Evolutionary conservation across 768 basidiomycete genomes (phyloP).

Genomic region (Hydnomerulius pinastri): DNA sequence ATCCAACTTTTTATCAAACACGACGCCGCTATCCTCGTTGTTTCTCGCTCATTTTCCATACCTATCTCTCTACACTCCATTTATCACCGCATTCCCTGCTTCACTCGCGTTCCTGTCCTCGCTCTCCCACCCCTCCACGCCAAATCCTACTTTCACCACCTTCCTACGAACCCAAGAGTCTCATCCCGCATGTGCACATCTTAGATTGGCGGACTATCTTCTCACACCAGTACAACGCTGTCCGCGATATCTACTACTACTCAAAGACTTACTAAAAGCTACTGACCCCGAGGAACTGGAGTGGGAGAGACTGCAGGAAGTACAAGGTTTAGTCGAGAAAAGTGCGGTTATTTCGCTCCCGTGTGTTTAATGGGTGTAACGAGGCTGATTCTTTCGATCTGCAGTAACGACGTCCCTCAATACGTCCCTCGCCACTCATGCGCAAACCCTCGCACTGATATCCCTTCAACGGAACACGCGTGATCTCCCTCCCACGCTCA

Average conservation of each 20-base stretch:
- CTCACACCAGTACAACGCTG: slow-evolving; percentile 87
- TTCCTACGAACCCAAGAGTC: slow-evolving; percentile 69
- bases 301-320: slow-evolving; percentile 57
- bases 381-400: slow-evolving; percentile 10
- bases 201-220: slow-evolving; percentile 83
- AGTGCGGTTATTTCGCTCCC: slow-evolving; percentile 45
- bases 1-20: slow-evolving; percentile 21
- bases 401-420: slow-evolving; percentile 79
- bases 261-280: slow-evolving; percentile 77
- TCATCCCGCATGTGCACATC: slow-evolving; percentile 68
- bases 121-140: slow-evolving; percentile 48
- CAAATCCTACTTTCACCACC: slow-evolving; percentile 50
- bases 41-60: slow-evolving; percentile 86
- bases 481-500: slow-evolving; percentile 74
- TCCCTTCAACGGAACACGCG: slow-evolving; percentile 78
- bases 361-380: neutral
- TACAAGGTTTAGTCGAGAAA: slow-evolving; percentile 69
- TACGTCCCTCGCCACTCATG: slow-evolving; percentile 75
- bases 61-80: slow-evolving; percentile 83
- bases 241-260: slow-evolving; percentile 80
- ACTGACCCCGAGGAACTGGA: slow-evolving; percentile 71
- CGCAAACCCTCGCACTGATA: slow-evolving; percentile 72
- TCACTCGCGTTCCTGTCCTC: slow-evolving; percentile 59
- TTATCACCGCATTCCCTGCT: slow-evolving; percentile 75
- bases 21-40: slow-evolving; percentile 53